Evolutionary conservation across 2,329 filamentous ascomycete species (phyloP), one percentile per base, ranked within the genome.

Genomic region (Xylariales sp.): DNA sequence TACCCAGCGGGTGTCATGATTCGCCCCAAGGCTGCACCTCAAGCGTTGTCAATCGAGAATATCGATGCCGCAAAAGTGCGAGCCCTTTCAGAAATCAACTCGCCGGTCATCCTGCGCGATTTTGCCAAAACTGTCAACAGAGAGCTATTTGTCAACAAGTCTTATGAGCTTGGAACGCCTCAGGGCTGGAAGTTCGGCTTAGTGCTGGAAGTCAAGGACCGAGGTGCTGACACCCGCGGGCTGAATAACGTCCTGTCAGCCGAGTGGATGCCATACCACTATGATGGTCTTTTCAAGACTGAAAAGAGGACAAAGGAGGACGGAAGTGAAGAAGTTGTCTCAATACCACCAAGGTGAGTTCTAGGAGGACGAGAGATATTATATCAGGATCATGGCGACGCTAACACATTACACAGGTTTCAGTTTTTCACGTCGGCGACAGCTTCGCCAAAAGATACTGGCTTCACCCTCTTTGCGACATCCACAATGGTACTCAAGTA

Each of bases 251-350:
- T 77, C 3, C 59, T 74, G 2, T 74, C 69, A 0, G 62, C 65
- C 2, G 72, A 76, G 41, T 67, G 68, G 43, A 76, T 78, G 72
- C 74, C 75, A 0, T 74, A 75, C 52, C 74, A 78, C 45, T 78
- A 67, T 25, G 74, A 78, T 34, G 75, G 74, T 0, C 54, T 77
- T 19, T 78, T 77, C 60, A 77, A 76, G 48, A 69, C 71, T 0
- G 60, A 62, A 8, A 68, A 68, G 36, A 50, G 61, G 15, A 52
- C 40, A 0, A 55, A 65, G 2, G 56, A 59, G 2, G 52, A 62
- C 1, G 69, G 66, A 1, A 60, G 62, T 5, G 63, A 62, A n/a
- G 55, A 56, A n/a, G 45, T 59, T 1, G 51, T 68, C 3, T 63
- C 71, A 0, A 59, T 50, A 4, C 66, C 70, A 4, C 72, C 72